Evolutionary conservation across 1,284 basidiomycete genomes (phyloP).

Genomic region (Pisolithus thermaeus): DNA sequence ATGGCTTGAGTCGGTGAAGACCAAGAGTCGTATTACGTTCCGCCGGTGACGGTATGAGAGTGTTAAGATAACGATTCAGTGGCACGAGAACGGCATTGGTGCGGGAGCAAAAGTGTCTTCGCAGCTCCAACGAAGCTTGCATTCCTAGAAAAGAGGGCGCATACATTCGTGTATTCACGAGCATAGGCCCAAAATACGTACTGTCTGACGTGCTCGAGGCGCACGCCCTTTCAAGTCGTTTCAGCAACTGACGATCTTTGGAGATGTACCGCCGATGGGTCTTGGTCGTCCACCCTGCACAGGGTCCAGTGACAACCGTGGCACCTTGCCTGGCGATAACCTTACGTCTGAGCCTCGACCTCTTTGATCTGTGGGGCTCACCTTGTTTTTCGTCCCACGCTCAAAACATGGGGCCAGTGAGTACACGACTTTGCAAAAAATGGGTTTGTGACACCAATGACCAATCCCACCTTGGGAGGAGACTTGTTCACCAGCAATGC

Average conservation of each 20-base stretch:
- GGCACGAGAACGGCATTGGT: conserved; percentile 90
- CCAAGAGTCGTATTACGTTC: conserved; percentile 30
- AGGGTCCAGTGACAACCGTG: conserved; percentile 41
- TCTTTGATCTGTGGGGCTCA: conserved; percentile 24
- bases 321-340: conserved; percentile 6
- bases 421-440: conserved; percentile 84
- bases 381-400: conserved; percentile 47
- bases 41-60: conserved; percentile 70
- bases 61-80: conserved; percentile 89
- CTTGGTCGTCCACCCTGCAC: conserved; percentile 71
- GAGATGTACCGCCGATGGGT: conserved; percentile 81
- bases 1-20: conserved; percentile 60
- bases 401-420: conserved; percentile 90
- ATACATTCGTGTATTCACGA: not conserved
- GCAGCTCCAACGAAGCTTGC: conserved; percentile 62
- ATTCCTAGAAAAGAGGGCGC: conserved; percentile 38
- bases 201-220: conserved; percentile 44
- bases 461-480: conserved; percentile 77
- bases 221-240: conserved; percentile 56
- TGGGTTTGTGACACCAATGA: conserved; percentile 93
- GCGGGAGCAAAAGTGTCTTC: conserved; percentile 82
- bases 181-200: conserved; percentile 30
- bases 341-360: conserved; percentile 6
- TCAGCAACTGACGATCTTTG: conserved; percentile 75
- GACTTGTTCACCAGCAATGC: conserved; percentile 71